Evolutionary conservation across 768 basidiomycete genomes (phyloP), one percentile per base, ranked within the genome.

Genomic region (Agrocybe praecox): DNA sequence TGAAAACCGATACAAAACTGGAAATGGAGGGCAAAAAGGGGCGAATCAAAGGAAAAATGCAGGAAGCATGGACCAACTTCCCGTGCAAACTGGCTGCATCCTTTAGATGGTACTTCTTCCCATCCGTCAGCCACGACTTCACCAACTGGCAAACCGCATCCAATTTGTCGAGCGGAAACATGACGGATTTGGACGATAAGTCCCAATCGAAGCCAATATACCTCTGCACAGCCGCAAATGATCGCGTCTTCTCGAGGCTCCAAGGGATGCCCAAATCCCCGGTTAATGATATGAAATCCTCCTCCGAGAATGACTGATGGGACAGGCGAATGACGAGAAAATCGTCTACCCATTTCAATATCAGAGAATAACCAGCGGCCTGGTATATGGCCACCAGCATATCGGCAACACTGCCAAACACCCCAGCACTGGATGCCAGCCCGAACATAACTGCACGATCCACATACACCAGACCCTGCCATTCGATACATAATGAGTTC

Each of bases 1-100:
- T 24, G 57, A 76, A 75, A 3, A 47, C 49, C 0, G 63, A 36
- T 3, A 59, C 17, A 42, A 76, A 72, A 6, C 21, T 22, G 19
- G 69, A 69, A 2, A 76, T 44, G 0, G 68, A 52, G 1, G 66
- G 61, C 1, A 77, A 64, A 22, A 62, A 64, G 0, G 71, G 69
- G 6, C 67, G 67, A 15, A 75, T 74, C 6, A 60, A 46, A 0
- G 58, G 62, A 14, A 67, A 47, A 0, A 74, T 70, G 1, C 74
- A 57, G 0, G 69, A 65, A 21, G 69, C 62, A 47, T 79, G 77
- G 11, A 73, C 69, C 1, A 79, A 61, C 1, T 73, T 76, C 0
- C 77, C 74, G 22, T 71, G 64, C 0, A 76, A 15, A 0, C 56
- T 65, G 14, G 74, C 68, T 0, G 62, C 61, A 0, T 71, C 67